Percentiles rank a stretch among this genome's conserved stretches.
Conservation (phyloP, 495 filamentous ascomycete species). For the Penicillium cinerascens region DNA sequence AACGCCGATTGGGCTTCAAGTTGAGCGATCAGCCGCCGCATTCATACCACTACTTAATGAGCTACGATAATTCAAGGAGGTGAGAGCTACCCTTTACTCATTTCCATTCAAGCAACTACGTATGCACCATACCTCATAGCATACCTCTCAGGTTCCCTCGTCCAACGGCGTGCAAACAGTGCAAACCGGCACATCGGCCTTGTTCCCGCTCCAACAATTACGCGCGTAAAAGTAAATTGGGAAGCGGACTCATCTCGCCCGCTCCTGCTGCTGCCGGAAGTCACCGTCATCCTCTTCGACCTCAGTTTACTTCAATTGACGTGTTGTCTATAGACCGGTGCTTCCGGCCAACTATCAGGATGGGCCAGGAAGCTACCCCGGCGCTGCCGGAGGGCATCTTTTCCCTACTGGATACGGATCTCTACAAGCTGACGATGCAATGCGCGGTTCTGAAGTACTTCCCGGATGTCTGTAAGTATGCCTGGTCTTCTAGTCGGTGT, state of each 20-base stretch:
- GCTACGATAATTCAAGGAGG: neutral
- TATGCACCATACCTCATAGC: neutral
- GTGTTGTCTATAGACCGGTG: neutral
- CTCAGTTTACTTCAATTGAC: neutral
- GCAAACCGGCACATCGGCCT: conserved; percentile 24
- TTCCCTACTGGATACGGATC: conserved; percentile 93
- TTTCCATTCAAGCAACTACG: neutral
- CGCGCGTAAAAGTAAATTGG: conserved; percentile 5
- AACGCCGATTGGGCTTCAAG: no score
- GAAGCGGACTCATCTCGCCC: conserved; percentile 1
- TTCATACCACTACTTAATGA: no score
- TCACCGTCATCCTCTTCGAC: neutral
- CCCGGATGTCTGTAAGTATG: conserved; percentile 63
- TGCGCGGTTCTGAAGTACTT: conserved; percentile 91
- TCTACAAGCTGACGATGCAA: conserved; percentile 99
- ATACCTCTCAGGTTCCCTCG: neutral
- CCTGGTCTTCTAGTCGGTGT: neutral
- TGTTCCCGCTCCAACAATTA: conserved; percentile 14
- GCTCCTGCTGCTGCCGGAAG: neutral
- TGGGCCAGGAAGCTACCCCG: conserved; percentile 31
- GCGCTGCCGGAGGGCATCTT: conserved; percentile 64
- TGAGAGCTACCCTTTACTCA: neutral
- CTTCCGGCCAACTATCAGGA: conserved; percentile 15
- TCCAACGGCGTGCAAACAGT: conserved; percentile 27
- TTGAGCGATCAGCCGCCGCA: no score